Conservation (phyloP, 805 yeast species). For the Limtongozyma cylindracea region DNA sequence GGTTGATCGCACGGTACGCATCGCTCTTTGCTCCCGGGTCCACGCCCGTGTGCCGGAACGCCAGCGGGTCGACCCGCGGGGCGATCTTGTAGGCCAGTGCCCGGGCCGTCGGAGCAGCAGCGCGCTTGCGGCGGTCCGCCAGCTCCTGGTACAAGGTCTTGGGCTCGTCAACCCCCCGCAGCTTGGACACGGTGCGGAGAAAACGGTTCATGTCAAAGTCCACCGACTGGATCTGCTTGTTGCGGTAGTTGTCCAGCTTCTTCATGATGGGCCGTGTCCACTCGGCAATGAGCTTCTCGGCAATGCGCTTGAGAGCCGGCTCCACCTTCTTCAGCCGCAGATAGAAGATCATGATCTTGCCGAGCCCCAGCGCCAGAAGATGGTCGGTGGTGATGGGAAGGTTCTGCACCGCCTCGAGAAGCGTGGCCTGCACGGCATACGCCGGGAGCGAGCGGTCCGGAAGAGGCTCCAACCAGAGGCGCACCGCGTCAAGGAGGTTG, state of each 20-base stretch:
- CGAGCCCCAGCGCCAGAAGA: constrained; percentile 81
- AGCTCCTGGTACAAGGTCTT: constrained; percentile 65
- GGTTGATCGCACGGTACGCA: no score
- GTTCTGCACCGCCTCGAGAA: constrained; percentile 46
- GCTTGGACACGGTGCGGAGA: constrained; percentile 8
- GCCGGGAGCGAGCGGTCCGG: constrained; percentile 98
- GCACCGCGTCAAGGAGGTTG: constrained; percentile 73
- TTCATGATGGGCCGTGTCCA: constrained; percentile 98
- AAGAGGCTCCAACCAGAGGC: constrained; percentile 94
- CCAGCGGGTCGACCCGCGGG: constrained; percentile 53
- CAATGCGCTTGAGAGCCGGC: constrained; percentile 60
- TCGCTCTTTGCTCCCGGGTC: no score
- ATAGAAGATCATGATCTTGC: constrained; percentile 81
- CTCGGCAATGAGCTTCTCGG: constrained; percentile 78
- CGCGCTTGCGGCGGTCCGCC: constrained; percentile 80
- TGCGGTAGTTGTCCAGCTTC: constrained; percentile 83
- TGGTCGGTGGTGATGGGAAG: constrained; percentile 92
- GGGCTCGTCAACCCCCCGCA: no score
- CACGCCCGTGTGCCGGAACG: no score
- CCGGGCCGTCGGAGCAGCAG: constrained; percentile 85
- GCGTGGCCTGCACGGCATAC: constrained; percentile 77
- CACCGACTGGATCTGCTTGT: constrained; percentile 44
- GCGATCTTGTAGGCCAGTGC: constrained; percentile 80
- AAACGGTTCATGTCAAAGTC: constrained; percentile 38
- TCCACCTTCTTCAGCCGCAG: constrained; percentile 82